phyloP scores from a whole-genome alignment of 139 green algal species.

The Yamagishiella unicocca region DNA sequence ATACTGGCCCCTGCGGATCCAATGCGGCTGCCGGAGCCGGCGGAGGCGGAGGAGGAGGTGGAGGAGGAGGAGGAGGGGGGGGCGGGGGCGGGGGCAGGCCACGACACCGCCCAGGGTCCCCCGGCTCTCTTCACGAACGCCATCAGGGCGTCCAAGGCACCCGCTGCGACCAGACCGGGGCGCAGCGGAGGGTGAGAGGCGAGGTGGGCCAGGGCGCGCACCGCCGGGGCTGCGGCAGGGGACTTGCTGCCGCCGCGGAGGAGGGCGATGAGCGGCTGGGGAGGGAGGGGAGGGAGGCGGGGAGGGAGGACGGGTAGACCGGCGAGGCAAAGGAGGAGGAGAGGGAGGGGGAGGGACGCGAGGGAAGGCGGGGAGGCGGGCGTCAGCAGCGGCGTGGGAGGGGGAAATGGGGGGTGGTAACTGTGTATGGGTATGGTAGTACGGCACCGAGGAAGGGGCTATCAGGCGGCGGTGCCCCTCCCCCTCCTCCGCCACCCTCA shows the following conservation, averaged over 20 bases:
- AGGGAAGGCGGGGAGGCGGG: too few relatives aligned
- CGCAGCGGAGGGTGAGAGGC: constrained; percentile 11
- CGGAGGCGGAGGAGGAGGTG: background rate
- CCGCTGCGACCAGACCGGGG: constrained; percentile 9
- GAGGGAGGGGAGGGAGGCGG: background rate
- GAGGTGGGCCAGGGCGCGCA: background rate
- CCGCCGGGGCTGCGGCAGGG: background rate
- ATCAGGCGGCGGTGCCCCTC: too few relatives aligned
- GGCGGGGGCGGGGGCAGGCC: background rate
- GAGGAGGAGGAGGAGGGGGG: background rate
- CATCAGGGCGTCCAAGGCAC: background rate
- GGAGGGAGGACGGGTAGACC: background rate
- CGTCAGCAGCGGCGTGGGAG: too few relatives aligned
- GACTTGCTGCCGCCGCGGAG: background rate
- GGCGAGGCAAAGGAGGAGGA: background rate
- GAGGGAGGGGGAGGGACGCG: background rate
- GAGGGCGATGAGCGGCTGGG: background rate
- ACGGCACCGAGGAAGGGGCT: too few relatives aligned
- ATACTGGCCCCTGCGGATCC: too few relatives aligned
- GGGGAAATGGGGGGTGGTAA: background rate
- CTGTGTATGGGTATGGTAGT: too few relatives aligned
- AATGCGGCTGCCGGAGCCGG: background rate
- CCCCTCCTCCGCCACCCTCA: background rate
- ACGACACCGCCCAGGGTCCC: background rate
- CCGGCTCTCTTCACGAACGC: background rate